phyloP scores from a whole-genome alignment of 2,329 filamentous ascomycete genomes.

The Acrocalymma vagum region DNA sequence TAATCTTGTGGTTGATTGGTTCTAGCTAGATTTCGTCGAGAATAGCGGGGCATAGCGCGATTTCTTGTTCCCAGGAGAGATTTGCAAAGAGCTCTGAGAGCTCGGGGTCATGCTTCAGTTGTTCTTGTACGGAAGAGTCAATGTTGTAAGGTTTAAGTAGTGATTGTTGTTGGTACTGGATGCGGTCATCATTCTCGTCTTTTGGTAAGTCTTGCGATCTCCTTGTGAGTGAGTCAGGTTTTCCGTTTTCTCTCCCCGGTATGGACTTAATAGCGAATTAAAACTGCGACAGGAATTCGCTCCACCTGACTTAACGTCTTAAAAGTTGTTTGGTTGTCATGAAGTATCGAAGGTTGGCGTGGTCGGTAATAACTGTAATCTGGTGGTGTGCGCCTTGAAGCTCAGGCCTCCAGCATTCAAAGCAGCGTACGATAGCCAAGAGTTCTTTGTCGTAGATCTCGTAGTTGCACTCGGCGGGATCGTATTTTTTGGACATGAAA shows the following conservation, averaged over 20 bases:
- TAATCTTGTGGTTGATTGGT: too few relatives aligned
- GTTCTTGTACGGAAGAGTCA: too few relatives aligned
- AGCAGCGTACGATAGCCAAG: conserved; percentile 37
- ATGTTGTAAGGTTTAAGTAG: too few relatives aligned
- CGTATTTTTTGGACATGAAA: conserved; percentile 33
- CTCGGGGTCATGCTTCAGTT: too few relatives aligned
- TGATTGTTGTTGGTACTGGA: too few relatives aligned
- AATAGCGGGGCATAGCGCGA: too few relatives aligned
- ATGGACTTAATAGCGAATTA: conserved; percentile 2
- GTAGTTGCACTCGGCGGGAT: conserved; percentile 39
- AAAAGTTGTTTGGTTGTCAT: conserved; percentile 33
- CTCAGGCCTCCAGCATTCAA: conserved; percentile 29
- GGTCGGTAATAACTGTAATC: conserved; percentile 34
- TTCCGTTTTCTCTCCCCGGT: neutral
- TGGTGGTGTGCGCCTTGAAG: conserved; percentile 15
- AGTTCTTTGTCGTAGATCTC: conserved; percentile 49
- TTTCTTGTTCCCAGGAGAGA: too few relatives aligned
- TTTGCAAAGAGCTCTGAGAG: too few relatives aligned
- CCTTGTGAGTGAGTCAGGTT: conserved; percentile 3
- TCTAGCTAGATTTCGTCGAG: too few relatives aligned
- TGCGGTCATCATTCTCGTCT: neutral
- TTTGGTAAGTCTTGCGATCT: neutral
- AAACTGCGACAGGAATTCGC: conserved; percentile 1
- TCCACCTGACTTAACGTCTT: conserved; percentile 31
- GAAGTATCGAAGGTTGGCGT: conserved; percentile 40